Base-by-base conservation (phyloP, 495 filamentous ascomycete genomes). In the Hypomontagnella monticulosa region DNA sequence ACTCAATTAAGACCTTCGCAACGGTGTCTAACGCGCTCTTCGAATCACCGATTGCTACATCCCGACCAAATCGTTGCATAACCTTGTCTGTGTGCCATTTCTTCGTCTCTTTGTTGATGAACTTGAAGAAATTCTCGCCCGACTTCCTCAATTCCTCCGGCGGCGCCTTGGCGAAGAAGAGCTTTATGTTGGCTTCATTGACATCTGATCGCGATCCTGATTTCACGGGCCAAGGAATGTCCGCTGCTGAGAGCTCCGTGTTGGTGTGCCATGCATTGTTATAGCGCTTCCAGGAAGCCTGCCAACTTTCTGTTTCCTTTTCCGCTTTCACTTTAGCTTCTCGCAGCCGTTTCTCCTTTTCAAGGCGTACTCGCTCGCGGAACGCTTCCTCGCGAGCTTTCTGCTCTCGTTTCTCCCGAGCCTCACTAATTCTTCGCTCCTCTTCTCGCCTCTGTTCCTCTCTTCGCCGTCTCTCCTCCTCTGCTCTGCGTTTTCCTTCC, bases 51-150 rank as follows among this genome's bases (percentile, higher is more conserved):
- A 37, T 23, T 12, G 49, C 36, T 19, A 43, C 48, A 15, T 50
- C 56, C 6, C 23, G 14, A 3, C 62, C 62, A 44, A 66, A 66
- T 12, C 62, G 62, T 27, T 60, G 55, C 43, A 60, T 55, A n/a
- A 66, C n/a, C 30, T 60, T 66, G 27, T 66, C 55, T 5, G 62
- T 66, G 49, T 70, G 66, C 62, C 71, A 69, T 42, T 38, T 63
- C 60, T 60, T 62, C 23, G 59, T 67, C 55, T 74, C 72, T 12
- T 14, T 23, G 40, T 62, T 69, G 3, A 78, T 78, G n/a, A 80
- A 67, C 66, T 78, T 79, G 32, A 79, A 74, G 9, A 73, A 65
- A 12, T 66, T 66, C 42, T 66, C 56, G 4, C 49, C 56, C n/a
- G 55, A 50, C 16, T 44, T 30, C 14, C 54, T 30, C 23, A 60